These are phyloP conservation scores for Auriscalpium microsporum DNA, from an alignment of 768 basidiomycete species.

Conservation along the genomic window DNA sequence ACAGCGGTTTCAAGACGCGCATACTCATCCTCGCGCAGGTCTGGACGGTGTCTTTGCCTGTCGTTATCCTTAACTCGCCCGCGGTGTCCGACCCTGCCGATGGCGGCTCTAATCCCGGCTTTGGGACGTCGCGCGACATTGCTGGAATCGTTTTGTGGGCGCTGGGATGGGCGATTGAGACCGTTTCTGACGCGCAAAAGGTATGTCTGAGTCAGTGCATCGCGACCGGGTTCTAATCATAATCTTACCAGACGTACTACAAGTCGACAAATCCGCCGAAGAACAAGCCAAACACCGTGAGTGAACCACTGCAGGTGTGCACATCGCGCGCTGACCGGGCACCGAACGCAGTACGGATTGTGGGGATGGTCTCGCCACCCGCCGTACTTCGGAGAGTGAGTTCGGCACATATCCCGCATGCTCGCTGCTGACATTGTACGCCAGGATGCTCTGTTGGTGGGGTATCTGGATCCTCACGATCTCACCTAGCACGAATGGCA, in stretches of 20 bases:
- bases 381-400: conserved; percentile 65
- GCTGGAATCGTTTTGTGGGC: conserved; percentile 54
- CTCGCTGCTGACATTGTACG: background rate
- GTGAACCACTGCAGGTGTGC: conserved; percentile 1
- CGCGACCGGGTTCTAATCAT: background rate
- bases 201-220: conserved; percentile 18
- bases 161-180: conserved; percentile 50
- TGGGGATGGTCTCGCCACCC: conserved; percentile 59
- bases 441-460: conserved; percentile 57
- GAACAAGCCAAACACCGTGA: conserved; percentile 39
- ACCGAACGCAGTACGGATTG: conserved; percentile 32
- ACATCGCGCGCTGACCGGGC: background rate
- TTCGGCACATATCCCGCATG: conserved; percentile 5
- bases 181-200: conserved; percentile 51
- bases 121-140: conserved; percentile 57
- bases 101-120: conserved; percentile 43
- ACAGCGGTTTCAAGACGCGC: background rate
- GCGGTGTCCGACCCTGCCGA: conserved; percentile 40
- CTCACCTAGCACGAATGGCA: conserved; percentile 45
- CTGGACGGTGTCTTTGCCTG: conserved; percentile 55
- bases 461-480: conserved; percentile 54
- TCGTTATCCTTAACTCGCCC: conserved; percentile 61
- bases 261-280: conserved; percentile 43
- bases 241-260: conserved; percentile 34
- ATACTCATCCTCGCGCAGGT: conserved; percentile 28